Base-by-base conservation (phyloP, 163 green algal species). In the Coccomyxa subellipsoidea region DNA sequence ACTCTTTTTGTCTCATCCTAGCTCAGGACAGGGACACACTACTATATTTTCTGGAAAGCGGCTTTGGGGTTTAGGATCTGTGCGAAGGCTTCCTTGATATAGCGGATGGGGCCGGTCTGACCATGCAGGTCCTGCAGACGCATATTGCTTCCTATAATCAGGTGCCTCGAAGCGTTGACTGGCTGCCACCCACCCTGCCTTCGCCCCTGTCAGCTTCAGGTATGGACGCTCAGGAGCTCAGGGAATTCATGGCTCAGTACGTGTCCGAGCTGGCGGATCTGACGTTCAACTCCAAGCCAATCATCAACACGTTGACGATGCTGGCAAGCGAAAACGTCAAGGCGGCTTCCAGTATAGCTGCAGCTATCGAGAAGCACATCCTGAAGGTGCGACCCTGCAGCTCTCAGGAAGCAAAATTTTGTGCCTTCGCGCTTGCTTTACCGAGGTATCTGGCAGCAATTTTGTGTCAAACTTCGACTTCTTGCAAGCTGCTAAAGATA, bases 281-380 rank as follows among this genome's bases (percentile, higher is more conserved):
- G 70, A 86, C 84, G 2, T 69, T 69, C 38, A 83, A 86, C 70
- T 72, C 78, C 76, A 92, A 92, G 77, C 32, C 81, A 0, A 40
- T 86, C 12, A 92, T 92, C 77, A 90, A 87, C 39, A 82, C 53
- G n/a, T 83, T 92, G 10, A 87, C 84, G 0, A 89, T 90, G 86
- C 54, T 92, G 66, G 88, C 88, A 2, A 80, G 77, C 32, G 88
- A 89, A 9, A 84, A 92, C 54, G 73, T 69, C 53, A 25, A 76
- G n/a, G 79, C 80, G 8, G 91, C 85, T 0, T 76, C 81, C 6
- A 84, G 72, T 69, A 80, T 95, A 29, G 90, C 89, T 35, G 39
- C 66, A 15, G 81, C 88, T 9, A 85, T 95, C 25, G 81, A 87
- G 76, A 38, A 84, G 47, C 87, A 89, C 72, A 87, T 94, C 32